Evolutionary conservation across 1,284 basidiomycete species (phyloP).

Genomic region (Neonothopanus nambi): DNA sequence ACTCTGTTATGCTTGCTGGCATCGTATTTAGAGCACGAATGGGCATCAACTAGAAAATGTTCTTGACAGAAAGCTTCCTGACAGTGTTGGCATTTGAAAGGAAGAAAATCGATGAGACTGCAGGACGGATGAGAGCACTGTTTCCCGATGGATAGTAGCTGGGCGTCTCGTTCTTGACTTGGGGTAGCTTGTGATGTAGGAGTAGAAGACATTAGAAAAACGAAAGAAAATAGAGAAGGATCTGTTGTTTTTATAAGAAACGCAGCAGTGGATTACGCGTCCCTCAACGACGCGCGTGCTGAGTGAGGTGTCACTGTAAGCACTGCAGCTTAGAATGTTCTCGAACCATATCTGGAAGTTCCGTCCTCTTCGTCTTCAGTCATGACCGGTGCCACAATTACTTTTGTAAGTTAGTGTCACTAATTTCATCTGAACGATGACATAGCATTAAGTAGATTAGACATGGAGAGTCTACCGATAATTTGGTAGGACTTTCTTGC

Average conservation of each 20-base stretch:
- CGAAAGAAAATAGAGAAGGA: background rate
- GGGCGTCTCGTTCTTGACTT: constrained; percentile 42
- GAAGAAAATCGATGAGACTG: constrained; percentile 75
- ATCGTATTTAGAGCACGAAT: constrained; percentile 70
- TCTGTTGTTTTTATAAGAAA: constrained; percentile 1
- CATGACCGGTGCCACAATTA: constrained; percentile 34
- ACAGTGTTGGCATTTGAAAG: constrained; percentile 80
- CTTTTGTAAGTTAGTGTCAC: constrained; percentile 29
- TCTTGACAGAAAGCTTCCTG: constrained; percentile 66
- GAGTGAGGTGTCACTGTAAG: too few species aligned
- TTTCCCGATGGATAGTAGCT: constrained; percentile 65
- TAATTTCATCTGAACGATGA: background rate
- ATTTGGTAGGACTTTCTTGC: constrained; percentile 39
- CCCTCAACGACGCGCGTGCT: background rate
- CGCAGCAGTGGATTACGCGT: constrained; percentile 11
- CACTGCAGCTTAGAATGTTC: too few species aligned
- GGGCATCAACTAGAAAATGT: constrained; percentile 67
- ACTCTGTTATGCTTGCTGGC: constrained; percentile 67
- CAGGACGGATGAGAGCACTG: constrained; percentile 68
- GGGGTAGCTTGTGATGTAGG: constrained; percentile 30
- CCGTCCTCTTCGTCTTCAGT: too few species aligned
- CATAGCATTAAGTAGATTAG: constrained; percentile 49
- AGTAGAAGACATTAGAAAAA: constrained; percentile 5
- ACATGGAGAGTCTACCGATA: constrained; percentile 81
- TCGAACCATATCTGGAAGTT: too few species aligned